Conservation (phyloP, 1,139 yeast genomes). For the Pichia sp. region DNA sequence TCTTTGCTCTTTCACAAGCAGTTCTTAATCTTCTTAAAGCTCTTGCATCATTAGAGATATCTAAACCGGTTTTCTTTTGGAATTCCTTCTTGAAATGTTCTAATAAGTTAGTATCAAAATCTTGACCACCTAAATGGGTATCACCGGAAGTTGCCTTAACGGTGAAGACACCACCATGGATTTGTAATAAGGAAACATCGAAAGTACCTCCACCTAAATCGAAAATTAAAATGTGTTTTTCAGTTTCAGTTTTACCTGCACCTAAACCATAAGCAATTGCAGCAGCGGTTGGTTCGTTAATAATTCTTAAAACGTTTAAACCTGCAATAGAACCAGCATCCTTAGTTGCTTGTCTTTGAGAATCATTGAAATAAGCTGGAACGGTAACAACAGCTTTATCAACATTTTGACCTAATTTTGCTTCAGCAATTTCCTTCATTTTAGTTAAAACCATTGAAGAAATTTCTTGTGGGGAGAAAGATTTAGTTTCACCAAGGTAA, state of each 20-base stretch:
- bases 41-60: slow-evolving; percentile 86
- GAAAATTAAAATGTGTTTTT: slow-evolving; percentile 85
- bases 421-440: slow-evolving; percentile 98
- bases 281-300: slow-evolving; percentile 97
- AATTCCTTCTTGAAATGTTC: slow-evolving; percentile 92
- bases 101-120: slow-evolving; percentile 94
- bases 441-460: slow-evolving; percentile 94
- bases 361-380: slow-evolving; percentile 96
- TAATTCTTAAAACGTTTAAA: slow-evolving; percentile 91
- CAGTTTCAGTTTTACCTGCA: slow-evolving; percentile 50
- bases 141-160: slow-evolving; percentile 99
- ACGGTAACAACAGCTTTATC: slow-evolving; percentile 94
- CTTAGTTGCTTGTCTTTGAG: slow-evolving; percentile 98
- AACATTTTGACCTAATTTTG: slow-evolving; percentile 86
- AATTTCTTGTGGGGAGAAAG: slow-evolving; percentile 95
- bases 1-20: slow-evolving; percentile 90
- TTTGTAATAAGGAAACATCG: slow-evolving; percentile 94
- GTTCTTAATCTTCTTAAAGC: slow-evolving; percentile 92
- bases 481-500: slow-evolving; percentile 89
- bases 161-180: slow-evolving; percentile 98
- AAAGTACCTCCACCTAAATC: slow-evolving; percentile 99
- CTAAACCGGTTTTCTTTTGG: slow-evolving; percentile 95
- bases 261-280: slow-evolving; percentile 98
- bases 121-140: slow-evolving; percentile 99
- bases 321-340: slow-evolving; percentile 98